Evolutionary conservation across 768 basidiomycete species (phyloP), one percentile per base, ranked within the genome.

Genomic region (Royoungia palumana): DNA sequence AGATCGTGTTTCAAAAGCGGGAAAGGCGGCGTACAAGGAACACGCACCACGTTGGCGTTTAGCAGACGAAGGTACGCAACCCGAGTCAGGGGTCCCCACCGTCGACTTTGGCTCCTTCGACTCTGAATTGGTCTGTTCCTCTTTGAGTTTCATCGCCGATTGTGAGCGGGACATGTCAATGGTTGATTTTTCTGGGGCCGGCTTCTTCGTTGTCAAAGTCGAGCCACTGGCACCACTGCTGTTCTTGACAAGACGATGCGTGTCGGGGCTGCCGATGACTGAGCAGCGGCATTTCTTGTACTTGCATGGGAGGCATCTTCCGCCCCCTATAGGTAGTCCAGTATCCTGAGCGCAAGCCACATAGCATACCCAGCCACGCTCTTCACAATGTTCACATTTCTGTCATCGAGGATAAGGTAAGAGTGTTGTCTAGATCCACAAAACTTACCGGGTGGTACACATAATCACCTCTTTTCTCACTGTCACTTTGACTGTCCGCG

Each of bases 391-490:
- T 6, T 22, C 13, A 11, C 54, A 55, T 25, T 35, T 42, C 53
- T 54, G 12, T 20, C 25, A 1, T 7, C n/a, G 21, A 17, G 17
- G 9, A n/a, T 10, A 16, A 40, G 9, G n/a, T 17, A 9, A 17
- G n/a, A 17, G 11, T 20, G 12, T 12, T 14, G 14, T 19, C 16
- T 6, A 16, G 16, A 16, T 32, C 16, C 14, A 13, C 4, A 32
- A 41, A n/a, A 10, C 41, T 28, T 24, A 46, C 54, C 13, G 55
- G 55, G 4, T n/a, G 9, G 12, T 55, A 55, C 1, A 47, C n/a
- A 7, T 32, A 42, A 8, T 14, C 12, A 2, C 2, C 8, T 24
- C 20, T 40, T 4, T n/a, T 24, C 5, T 30, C 38, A 0, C n/a
- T n/a, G 17, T 27, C 38, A 16, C 21, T 20, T 6, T 20, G 8